phyloP scores from a whole-genome alignment of 192 early-diverging fungal genomes.

The Podila minutissima region DNA sequence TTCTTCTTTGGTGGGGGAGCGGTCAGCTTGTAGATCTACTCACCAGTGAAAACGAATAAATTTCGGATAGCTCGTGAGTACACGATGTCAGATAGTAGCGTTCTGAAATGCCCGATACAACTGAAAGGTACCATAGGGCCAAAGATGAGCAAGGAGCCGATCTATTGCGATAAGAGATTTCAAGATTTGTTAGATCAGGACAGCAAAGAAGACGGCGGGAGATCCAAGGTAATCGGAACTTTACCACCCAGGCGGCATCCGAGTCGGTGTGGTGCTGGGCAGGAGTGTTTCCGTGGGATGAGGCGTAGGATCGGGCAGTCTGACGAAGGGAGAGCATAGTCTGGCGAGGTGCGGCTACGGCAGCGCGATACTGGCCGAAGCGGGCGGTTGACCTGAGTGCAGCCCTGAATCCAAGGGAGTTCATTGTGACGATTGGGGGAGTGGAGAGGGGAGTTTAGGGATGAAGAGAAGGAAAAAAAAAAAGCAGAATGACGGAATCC shows the following conservation, averaged over 20 bases:
- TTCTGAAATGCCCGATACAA: background rate
- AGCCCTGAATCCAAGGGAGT: constrained; percentile 38
- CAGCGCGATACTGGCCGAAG: background rate
- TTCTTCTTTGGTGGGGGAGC: constrained; percentile 55
- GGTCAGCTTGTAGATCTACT: constrained; percentile 54
- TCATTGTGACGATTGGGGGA: constrained; percentile 17
- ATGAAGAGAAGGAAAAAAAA: constrained; percentile 9
- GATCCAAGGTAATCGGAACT: background rate
- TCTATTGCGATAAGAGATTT: constrained; percentile 3
- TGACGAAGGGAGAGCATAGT: constrained; percentile 36
- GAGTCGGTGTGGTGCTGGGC: constrained; percentile 12
- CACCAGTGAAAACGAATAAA: too few relatives aligned
- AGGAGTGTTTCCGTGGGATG: background rate
- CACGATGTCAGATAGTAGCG: background rate
- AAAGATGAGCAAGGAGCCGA: constrained; percentile 63
- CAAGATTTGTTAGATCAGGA: background rate
- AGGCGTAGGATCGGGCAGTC: constrained; percentile 39
- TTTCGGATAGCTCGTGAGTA: too few relatives aligned
- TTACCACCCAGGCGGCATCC: constrained; percentile 43
- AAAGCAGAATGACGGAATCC: constrained; percentile 1
- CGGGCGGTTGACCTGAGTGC: constrained; percentile 24
- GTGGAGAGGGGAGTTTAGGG: background rate
- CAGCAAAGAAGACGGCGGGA: background rate
- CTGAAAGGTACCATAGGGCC: constrained; percentile 49
- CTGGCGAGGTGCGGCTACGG: constrained; percentile 17